Base-by-base conservation (phyloP, 2,329 filamentous ascomycete genomes). In the Ascochyta viciae-villosae region DNA sequence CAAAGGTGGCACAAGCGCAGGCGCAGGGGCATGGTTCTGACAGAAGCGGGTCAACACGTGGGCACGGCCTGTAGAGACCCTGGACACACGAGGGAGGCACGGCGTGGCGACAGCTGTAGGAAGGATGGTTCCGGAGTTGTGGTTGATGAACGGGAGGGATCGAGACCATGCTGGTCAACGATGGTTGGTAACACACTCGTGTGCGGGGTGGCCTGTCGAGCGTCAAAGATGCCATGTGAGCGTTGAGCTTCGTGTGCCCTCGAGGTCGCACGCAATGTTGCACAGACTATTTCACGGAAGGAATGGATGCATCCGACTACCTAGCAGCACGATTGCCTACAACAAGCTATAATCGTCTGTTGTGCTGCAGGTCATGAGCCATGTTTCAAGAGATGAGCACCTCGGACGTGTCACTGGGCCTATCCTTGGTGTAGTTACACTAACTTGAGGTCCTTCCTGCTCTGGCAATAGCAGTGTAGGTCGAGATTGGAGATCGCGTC, bases 81-180 rank as follows among this genome's bases (percentile, higher is more conserved):
- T 55, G 46, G 42, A 42, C 47, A 46, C 13, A 38, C 26, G 33
- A 43, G 23, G 37, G 47, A 56, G 53, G 47, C 48, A 42, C 47
- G 43, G 29, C 27, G 47, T 56, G 47, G 53, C 53, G 42, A 13
- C 43, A 27, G 43, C 33, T 29, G 29, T 39, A 51, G 53, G 47
- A 43, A 47, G 34, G 47, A 51, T 51, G 33, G 43, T 56, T 51
- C 53, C 53, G 53, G 33, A 50, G 39, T 22, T 16, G 42, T 56
- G 53, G 53, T 51, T 51, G 53, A 56, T 56, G 53, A n/a, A 42
- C 53, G 38, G 42, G 42, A 56, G 43, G 47, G 42, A 56, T 56
- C 38, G 42, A 40, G 27, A 38, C 15, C 41, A 29, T 51, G 34
- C 27, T 34, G 49, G 35, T 38, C 39, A 24, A n/a, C 13, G 24